Evolutionary conservation across 345 rosid genomes (phyloP), one percentile per base, ranked within the genome.

Genomic region (Eucalyptus pumila): DNA sequence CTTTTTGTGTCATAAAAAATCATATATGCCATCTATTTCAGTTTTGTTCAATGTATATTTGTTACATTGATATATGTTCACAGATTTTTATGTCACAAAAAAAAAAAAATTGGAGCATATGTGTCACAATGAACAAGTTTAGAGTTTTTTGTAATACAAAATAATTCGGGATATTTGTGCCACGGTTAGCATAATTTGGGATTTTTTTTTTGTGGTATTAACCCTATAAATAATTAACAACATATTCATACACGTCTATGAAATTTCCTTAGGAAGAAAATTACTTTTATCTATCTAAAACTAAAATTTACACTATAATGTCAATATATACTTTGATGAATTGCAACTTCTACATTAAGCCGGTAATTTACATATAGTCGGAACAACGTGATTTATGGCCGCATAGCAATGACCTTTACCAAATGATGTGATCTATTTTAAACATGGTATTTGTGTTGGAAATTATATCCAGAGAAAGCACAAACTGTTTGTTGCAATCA

Each of bases 131-230:
- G 62, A 24, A 10, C 27, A 56, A 56, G 27, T 56, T 4, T 56
- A 56, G 6, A 30, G 13, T 24, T 56, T 56, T 50, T 24, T 23
- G 27, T 23, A 24, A 56, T 24, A 24, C 30, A 56, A 56, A 56
- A 56, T 6, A 24, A 56, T 56, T 56, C 0, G 1, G 6, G 14
- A 24, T 56, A 56, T 56, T 56, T 56, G 30, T 56, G 30, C 30
- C 30, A 56, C 1, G 5, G 1, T 56, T 24, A 0, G 14, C 30
- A 0, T 56, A 0, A 24, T 56, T 56, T 56, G 30, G 13, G 13
- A 24, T 24, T 56, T 56, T 56, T 1, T 24, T 0, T 4, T 48
- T 54, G 3, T 56, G 62, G 30, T 52, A 52, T 52, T 56, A 56
- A 24, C 62, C 30, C 30, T 30, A 62, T 30, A 62, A 62, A 62